Percentiles rank a stretch among this genome's conserved stretches.
Conservation (phyloP, 108 stramenopile species). For the Fistulifera pelliculosa region DNA sequence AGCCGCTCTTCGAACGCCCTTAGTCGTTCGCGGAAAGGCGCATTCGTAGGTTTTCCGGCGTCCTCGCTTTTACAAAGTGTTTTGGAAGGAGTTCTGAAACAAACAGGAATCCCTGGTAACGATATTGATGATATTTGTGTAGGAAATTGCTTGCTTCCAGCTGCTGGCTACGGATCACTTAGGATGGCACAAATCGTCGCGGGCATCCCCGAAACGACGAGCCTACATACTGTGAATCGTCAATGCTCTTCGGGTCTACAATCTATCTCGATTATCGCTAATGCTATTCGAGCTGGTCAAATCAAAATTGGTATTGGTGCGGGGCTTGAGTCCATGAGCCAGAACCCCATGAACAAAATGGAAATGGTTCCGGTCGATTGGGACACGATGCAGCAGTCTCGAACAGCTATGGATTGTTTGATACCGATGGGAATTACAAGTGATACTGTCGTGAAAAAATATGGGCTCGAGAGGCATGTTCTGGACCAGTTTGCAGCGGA, state of each 20-base stretch:
- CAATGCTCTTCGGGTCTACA: conserved; percentile 94
- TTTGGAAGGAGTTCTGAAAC: conserved; percentile 27
- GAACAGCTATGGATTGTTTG: conserved; percentile 78
- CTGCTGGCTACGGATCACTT: conserved; percentile 77
- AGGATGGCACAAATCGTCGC: conserved; percentile 88
- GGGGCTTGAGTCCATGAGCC: conserved; percentile 91
- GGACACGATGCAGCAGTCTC: conserved; percentile 37
- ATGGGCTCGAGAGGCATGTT: conserved; percentile 47
- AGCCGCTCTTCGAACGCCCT: conserved; percentile 71
- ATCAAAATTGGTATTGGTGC: conserved; percentile 86
- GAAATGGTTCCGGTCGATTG: conserved; percentile 61
- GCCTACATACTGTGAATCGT: conserved; percentile 61
- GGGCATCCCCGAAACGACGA: conserved; percentile 69
- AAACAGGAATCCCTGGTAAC: conserved; percentile 3
- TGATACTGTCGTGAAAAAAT: conserved; percentile 86
- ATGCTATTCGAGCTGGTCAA: conserved; percentile 60
- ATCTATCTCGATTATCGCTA: conserved; percentile 75
- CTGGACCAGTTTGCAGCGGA: conserved; percentile 83
- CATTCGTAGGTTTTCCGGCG: conserved; percentile 53
- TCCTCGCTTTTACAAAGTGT: conserved; percentile 65
- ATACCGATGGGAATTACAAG: conserved; percentile 95
- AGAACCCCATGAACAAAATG: conserved; percentile 49
- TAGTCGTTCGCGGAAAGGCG: conserved; percentile 75
- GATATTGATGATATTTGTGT: conserved; percentile 80
- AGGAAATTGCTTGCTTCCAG: conserved; percentile 88